Evolutionary conservation across 441 rosid species (phyloP).

Genomic region (Erodium trifolium): DNA sequence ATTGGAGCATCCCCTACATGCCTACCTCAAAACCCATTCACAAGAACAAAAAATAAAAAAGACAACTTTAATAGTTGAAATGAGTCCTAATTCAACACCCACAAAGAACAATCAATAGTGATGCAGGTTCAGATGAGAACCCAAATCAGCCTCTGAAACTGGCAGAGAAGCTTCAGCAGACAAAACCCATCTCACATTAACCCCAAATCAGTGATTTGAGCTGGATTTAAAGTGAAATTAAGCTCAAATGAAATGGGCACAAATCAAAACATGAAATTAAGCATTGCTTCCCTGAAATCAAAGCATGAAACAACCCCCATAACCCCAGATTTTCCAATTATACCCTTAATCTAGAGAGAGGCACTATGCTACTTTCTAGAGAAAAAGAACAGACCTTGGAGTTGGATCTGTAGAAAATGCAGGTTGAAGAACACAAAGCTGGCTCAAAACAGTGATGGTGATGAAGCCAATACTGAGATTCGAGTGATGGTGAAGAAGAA

Average conservation of each 20-base stretch:
- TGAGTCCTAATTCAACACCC: slow-evolving; percentile 5
- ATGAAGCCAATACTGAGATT: not conserved
- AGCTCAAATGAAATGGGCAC: slow-evolving; percentile 1
- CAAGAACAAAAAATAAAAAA: not conserved
- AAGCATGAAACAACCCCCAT: slow-evolving; percentile 10
- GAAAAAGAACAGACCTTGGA: not conserved
- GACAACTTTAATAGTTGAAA: not conserved
- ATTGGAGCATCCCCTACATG: not conserved
- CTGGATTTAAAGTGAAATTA: not conserved
- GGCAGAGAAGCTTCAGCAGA: not conserved
- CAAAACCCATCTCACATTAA: not conserved
- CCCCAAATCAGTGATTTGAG: slow-evolving; percentile 8
- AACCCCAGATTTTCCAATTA: slow-evolving; percentile 7
- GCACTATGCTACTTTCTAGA: not conserved
- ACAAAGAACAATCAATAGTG: not conserved
- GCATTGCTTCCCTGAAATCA: not conserved
- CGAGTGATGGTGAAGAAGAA: not conserved
- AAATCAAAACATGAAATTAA: not conserved
- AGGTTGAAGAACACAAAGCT: no score
- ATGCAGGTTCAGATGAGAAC: no score
- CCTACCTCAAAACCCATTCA: not conserved
- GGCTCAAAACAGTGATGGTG: not conserved
- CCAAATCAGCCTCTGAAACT: not conserved
- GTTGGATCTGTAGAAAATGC: not conserved
- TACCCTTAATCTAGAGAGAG: no score